Evolutionary conservation across 148 eudicot species (phyloP).

Genomic region (Camellia japonica): DNA sequence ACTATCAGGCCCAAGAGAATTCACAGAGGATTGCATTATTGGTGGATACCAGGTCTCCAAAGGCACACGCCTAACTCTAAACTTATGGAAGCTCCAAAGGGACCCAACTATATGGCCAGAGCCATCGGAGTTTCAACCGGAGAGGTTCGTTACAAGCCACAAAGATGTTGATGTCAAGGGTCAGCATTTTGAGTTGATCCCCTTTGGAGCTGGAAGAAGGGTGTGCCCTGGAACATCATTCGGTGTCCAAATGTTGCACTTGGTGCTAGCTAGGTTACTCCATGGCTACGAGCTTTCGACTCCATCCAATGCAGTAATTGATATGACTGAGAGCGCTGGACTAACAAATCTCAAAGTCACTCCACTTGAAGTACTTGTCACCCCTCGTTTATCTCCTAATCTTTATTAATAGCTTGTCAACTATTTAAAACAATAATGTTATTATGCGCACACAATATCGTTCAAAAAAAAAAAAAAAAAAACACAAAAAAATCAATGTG

Average conservation of each 20-base stretch:
- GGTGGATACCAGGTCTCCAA: conserved; percentile 5
- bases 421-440: no score
- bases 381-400: background rate
- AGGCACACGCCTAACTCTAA: conserved; percentile 11
- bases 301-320: background rate
- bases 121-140: conserved; percentile 11
- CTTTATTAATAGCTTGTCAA: background rate
- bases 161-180: conserved; percentile 23
- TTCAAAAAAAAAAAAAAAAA: no score
- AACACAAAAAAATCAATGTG: no score
- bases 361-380: conserved; percentile 17
- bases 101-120: conserved; percentile 10
- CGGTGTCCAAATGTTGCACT: background rate
- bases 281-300: conserved; percentile 20
- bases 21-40: background rate
- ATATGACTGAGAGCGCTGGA: conserved; percentile 22
- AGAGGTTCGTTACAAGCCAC: conserved; percentile 18
- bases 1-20: background rate
- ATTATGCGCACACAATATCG: no score
- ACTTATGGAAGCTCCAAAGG: conserved; percentile 16
- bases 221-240: conserved; percentile 17
- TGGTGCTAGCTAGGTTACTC: conserved; percentile 12
- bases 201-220: conserved; percentile 29
- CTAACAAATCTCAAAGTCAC: conserved; percentile 14
- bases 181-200: conserved; percentile 18